Evolutionary conservation across 2,329 filamentous ascomycete species (phyloP).

Genomic region (Fusarium neocosmosporiellum): DNA sequence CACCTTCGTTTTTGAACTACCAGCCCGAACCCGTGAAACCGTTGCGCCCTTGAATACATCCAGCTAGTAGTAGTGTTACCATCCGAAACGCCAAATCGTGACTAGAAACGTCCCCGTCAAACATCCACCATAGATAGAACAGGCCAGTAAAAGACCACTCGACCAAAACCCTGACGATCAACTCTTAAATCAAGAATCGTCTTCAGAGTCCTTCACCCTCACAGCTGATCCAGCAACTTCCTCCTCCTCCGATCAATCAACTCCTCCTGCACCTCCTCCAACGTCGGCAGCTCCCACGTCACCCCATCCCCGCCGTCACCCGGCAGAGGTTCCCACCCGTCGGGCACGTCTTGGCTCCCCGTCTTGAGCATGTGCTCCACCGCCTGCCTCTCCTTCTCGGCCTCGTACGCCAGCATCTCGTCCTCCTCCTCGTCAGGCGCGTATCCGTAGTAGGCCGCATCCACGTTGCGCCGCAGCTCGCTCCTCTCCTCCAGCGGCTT

Average conservation of each 20-base stretch:
- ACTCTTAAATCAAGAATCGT: neutral
- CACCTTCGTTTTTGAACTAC: conserved; percentile 11
- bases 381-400: conserved; percentile 84
- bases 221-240: conserved; percentile 84
- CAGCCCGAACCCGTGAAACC: neutral
- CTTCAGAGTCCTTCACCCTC: neutral
- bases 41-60: conserved; percentile 27
- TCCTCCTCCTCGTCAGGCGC: conserved; percentile 93
- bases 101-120: conserved; percentile 5
- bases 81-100: conserved; percentile 27
- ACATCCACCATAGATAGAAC: neutral
- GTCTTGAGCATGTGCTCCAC: conserved; percentile 73
- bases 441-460: conserved; percentile 97
- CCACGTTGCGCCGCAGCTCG: conserved; percentile 80
- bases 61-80: conserved; percentile 4
- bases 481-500: conserved; percentile 75
- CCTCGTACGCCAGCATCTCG: conserved; percentile 82
- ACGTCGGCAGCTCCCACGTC: conserved; percentile 83
- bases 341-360: conserved; percentile 66
- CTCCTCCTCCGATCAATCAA: conserved; percentile 86
- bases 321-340: conserved; percentile 86
- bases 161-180: neutral
- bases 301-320: conserved; percentile 87
- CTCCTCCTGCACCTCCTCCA: conserved; percentile 95
- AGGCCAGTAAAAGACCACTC: neutral